A percentile compares a stretch with the other conserved stretches of the same genome.
These are phyloP conservation scores for Hypsizygus marmoreus DNA, from an alignment of 768 basidiomycete species.

Conservation along the genomic window DNA sequence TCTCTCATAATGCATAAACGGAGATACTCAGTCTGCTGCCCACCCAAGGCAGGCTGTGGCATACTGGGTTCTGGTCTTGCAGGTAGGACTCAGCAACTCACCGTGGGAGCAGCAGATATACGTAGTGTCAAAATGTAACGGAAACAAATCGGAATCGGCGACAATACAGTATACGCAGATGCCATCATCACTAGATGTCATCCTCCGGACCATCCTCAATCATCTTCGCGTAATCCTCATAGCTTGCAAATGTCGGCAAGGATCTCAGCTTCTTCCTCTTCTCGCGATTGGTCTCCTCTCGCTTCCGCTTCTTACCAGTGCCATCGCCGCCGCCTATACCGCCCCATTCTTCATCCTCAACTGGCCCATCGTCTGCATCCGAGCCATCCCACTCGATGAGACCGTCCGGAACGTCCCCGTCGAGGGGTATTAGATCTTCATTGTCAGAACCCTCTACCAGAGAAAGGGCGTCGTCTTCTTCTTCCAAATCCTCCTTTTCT, in stretches of 20 bases:
- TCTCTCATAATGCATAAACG: neutral
- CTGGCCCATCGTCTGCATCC: constrained; percentile 43
- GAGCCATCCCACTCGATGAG: constrained; percentile 65
- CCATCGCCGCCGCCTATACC: constrained; percentile 38
- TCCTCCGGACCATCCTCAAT: constrained; percentile 81
- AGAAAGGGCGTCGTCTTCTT: constrained; percentile 49
- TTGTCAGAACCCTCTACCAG: constrained; percentile 69
- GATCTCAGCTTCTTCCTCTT: constrained; percentile 70
- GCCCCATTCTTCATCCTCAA: constrained; percentile 56
- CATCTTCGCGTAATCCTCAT: constrained; percentile 84
- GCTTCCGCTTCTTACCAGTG: constrained; percentile 47
- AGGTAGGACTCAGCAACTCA: no score
- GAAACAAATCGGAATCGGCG: no score
- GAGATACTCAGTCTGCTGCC: neutral
- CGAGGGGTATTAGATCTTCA: constrained; percentile 65
- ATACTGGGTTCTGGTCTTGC: no score
- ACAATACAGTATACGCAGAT: no score
- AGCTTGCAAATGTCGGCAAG: constrained; percentile 82
- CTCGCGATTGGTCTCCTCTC: constrained; percentile 37
- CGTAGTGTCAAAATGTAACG: no score
- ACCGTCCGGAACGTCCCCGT: constrained; percentile 55
- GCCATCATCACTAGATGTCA: constrained; percentile 49
- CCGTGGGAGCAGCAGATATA: no score
- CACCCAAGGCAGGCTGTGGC: no score
- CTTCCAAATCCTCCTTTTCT: constrained; percentile 36